Evolutionary conservation across 208 protist genomes (phyloP), one percentile per base, ranked within the genome.

Genomic region (Leptomonas seymouri): DNA sequence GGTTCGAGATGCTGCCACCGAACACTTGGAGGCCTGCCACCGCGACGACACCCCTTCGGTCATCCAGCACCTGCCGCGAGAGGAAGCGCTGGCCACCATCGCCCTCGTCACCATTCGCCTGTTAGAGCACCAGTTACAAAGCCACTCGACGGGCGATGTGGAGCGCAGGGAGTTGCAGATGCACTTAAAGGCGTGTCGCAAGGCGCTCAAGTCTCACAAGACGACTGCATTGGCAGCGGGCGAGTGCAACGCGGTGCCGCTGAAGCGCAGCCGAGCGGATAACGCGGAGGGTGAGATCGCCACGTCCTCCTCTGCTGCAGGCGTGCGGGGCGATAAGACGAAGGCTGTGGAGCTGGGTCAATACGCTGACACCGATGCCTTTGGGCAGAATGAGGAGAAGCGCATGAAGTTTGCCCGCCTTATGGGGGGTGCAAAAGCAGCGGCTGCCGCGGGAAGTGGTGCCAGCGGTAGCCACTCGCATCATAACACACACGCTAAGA

Each of bases 321-420:
- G 23, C 23, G 0, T 18, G 18, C 56, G 54, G 30, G 27, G 9
- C 21, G 54, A 31, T 5, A 30, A 21, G 16, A 11, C 66, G 15
- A 71, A 65, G 16, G 14, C 65, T 39, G 66, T 86, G 7, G 71
- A 89, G 15, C 59, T 96, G 28, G 91, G 91, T 0, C 91, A 96
- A 69, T 96, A 96, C 73, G 57, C 87, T 3, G 64, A 74, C 3
- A 68, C 79, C 1, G 64, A 82, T 20, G 84, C 74, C 27, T 94
- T 94, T 59, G 71, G 80, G 57, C 71, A 74, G 14, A 76, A 93
- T 57, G 66, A 48, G 21, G 61, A 74, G 66, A 93, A 91, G 67
- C 78, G 79, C 23, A 36, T 65, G 34, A 93, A 93, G 69, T 96
- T 96, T 76, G 84, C 88, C 9, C 79, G 87, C 0, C 78, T 96